Evolutionary conservation across 2,329 filamentous ascomycete species (phyloP).

Genomic region (Phyllosticta citriasiana): DNA sequence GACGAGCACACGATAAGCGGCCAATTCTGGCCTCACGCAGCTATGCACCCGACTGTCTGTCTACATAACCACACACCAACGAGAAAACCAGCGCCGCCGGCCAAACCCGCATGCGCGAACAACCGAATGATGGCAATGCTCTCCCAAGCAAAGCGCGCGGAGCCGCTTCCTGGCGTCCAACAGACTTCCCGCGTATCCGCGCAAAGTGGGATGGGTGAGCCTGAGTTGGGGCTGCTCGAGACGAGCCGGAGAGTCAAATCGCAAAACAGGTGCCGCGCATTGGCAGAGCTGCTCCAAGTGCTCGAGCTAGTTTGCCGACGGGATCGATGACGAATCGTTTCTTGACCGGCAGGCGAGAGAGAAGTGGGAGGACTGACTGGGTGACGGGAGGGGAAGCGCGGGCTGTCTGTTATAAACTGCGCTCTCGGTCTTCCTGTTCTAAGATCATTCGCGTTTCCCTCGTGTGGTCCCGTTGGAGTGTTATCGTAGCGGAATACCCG

Average conservation of each 20-base stretch:
- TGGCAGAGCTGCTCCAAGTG: not conserved
- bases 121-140: not conserved
- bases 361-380: not conserved
- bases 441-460: not conserved
- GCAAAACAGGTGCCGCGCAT: not conserved
- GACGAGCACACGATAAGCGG: no score
- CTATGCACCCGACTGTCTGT: no score
- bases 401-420: not conserved
- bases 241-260: not conserved
- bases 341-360: not conserved
- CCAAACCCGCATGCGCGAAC: not conserved
- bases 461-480: not conserved
- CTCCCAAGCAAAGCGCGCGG: not conserved
- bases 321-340: not conserved
- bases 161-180: not conserved
- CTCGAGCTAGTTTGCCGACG: not conserved
- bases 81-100: not conserved
- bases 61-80: not conserved
- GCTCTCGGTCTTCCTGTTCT: no score
- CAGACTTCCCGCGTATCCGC: not conserved
- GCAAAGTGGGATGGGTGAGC: not conserved
- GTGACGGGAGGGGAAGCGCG: not conserved
- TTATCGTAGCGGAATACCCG: not conserved
- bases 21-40: no score
- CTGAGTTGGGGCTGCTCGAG: not conserved